Percentiles rank a stretch among this genome's conserved stretches.
Evolutionary conservation across 192 early-diverging fungal genomes (phyloP).

Genomic region (Coemansia pectinata): DNA sequence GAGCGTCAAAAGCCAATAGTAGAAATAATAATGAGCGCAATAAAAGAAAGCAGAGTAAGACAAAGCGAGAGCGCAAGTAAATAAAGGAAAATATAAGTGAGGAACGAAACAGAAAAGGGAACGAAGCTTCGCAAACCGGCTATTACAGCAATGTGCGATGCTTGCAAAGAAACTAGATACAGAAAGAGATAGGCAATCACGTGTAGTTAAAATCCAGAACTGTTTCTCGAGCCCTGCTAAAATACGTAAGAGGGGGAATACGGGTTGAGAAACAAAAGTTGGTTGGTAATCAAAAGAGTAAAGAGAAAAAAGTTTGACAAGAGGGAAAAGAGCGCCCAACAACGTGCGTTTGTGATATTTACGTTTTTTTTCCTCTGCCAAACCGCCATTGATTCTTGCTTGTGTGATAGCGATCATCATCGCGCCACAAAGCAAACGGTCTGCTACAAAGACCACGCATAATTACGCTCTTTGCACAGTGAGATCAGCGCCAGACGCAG

Average conservation of each 20-base stretch:
- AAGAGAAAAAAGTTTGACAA: not conserved
- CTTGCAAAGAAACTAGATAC: not conserved
- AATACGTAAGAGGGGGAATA: not conserved
- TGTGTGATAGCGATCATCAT: slow-evolving; percentile 6
- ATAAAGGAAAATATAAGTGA: not conserved
- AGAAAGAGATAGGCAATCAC: not conserved
- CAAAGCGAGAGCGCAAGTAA: not conserved
- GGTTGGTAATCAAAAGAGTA: not conserved
- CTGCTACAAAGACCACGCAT: not conserved
- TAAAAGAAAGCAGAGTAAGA: not conserved
- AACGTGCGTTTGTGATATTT: not conserved
- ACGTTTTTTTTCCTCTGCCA: not conserved
- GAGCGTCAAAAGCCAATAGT: not conserved
- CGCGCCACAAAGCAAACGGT: slow-evolving; percentile 7
- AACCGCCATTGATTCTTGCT: not conserved
- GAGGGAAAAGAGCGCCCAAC: not conserved
- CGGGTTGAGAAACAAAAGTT: not conserved
- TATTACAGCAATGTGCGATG: not conserved
- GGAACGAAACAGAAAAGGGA: not conserved
- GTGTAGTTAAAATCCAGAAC: not conserved
- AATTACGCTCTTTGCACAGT: not conserved
- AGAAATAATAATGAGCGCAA: not conserved
- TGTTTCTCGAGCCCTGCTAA: not conserved
- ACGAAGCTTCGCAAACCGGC: not conserved
- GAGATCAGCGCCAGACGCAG: not conserved